Base-by-base conservation (phyloP, 805 yeast genomes). In the Saccharomycopsis amapae region DNA sequence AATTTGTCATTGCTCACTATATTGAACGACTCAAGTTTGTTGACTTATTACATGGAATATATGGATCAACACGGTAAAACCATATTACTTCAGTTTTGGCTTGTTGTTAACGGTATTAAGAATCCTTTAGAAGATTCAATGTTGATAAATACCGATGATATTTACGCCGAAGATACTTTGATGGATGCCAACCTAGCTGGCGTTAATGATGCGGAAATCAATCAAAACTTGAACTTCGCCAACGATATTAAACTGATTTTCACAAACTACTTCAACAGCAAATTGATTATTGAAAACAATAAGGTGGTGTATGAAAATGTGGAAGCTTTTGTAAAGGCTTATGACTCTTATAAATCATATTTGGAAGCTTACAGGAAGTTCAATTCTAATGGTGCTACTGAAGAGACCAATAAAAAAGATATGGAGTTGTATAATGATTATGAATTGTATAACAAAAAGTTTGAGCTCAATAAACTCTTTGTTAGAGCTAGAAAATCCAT, bases 121-220 rank as follows among this genome's bases (percentile, higher is more conserved):
- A 83, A 83, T 40, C 95, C 96, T 0, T 60, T 88, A 15, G 85
- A 79, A 51, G 83, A 46, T 20, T 39, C 49, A 25, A 31, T 33
- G 22, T 30, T 45, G 30, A 44, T 50, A n/a, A 43, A 40, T 20
- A 24, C 48, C 9, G 51, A 50, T 23, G 53, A 50, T 25, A 33
- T 50, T 5, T 15, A 55, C 61, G 2, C 37, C 46, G 20, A 53
- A 42, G 18, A 45, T 44, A 53, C 60, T 25, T 44, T 54, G 5
- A 36, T 48, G 2, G 44, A 46, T 10, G 23, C 25, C 15, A 19
- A 13, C 15, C 3, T 3, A 17, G 40, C 22, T 3, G 25, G 20
- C 17, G 49, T 42, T 9, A 31, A 33, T 20, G 49, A 49, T 30
- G 42, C 38, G 22, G 48, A 40, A 18, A 23, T 46, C 5, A 37